phyloP scores from a whole-genome alignment of 2,329 filamentous ascomycete species.

The Aspergillus terreus region DNA sequence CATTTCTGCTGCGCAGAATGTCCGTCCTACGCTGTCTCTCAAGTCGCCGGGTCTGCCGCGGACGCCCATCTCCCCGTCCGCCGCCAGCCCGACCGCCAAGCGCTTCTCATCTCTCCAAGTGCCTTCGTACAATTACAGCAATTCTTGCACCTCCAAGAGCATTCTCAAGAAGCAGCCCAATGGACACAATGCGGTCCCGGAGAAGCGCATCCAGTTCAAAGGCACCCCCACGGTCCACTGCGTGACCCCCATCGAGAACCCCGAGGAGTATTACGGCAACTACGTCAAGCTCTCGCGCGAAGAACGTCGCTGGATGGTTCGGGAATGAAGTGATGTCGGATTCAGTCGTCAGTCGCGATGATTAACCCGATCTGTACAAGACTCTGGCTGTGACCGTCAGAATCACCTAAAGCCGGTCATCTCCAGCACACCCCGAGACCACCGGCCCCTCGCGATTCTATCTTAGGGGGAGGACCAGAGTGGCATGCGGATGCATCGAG shows the following conservation, averaged over 20 bases:
- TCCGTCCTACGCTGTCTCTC: conserved; percentile 39
- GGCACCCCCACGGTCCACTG: conserved; percentile 44
- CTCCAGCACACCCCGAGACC: no score
- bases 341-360: background rate
- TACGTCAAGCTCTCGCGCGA: conserved; percentile 45
- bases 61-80: conserved; percentile 42
- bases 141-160: conserved; percentile 44
- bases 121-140: conserved; percentile 41
- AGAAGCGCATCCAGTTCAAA: conserved; percentile 43
- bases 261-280: conserved; percentile 47
- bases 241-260: conserved; percentile 47
- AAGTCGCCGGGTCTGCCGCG: conserved; percentile 42
- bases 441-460: background rate
- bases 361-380: background rate
- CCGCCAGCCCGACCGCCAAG: conserved; percentile 38
- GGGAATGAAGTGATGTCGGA: conserved; percentile 25
- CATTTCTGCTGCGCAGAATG: conserved; percentile 37
- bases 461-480: background rate
- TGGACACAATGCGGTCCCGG: conserved; percentile 12
- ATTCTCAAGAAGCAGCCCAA: conserved; percentile 44
- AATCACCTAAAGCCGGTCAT: no score
- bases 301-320: conserved; percentile 43
- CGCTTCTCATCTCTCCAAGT: conserved; percentile 42
- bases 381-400: no score
- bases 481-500: conserved; percentile 2